Evolutionary conservation across 179 eudicot species (phyloP), one percentile per base, ranked within the genome.

Genomic region (Silene coronaria): DNA sequence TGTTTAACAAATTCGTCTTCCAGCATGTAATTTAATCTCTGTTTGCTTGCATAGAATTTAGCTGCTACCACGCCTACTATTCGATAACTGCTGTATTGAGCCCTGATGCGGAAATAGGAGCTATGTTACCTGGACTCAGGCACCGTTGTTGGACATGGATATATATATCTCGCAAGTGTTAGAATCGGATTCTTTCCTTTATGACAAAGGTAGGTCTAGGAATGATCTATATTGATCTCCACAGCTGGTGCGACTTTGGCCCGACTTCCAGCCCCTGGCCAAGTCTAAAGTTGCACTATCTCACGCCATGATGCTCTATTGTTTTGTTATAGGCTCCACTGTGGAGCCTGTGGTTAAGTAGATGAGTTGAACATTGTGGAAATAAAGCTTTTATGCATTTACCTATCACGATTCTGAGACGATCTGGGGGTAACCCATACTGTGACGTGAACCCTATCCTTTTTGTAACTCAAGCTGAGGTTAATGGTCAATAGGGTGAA

Each of bases 341-440:
- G n/a, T n/a, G n/a, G n/a, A n/a, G n/a, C n/a, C n/a, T n/a, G n/a
- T n/a, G n/a, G n/a, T n/a, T 42, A 42, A 42, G 12, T 11, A 42
- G 12, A n/a, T n/a, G n/a, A n/a, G n/a, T n/a, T n/a, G n/a, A n/a
- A n/a, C n/a, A n/a, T n/a, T n/a, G n/a, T n/a, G n/a, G n/a, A n/a
- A n/a, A n/a, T n/a, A n/a, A 62, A 24, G 67, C n/a, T 24, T 62
- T 24, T 2, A 62, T 62, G 67, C 67, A 26, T 62, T 58, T 62
- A 26, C 26, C 66, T 58, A 4, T 58, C 24, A 1, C 2, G 62
- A 5, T 7, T 7, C 62, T 4, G 45, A 38, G 45, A 38, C 45
- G 45, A 9, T 9, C 2, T 7, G 45, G 10, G 2, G 45, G 45
- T 38, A 38, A 7, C 45, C 45, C 45, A 9, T 38, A 38, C 12